phyloP scores from a whole-genome alignment of 805 yeast genomes.

The Cyberlindnera sargentensis region DNA sequence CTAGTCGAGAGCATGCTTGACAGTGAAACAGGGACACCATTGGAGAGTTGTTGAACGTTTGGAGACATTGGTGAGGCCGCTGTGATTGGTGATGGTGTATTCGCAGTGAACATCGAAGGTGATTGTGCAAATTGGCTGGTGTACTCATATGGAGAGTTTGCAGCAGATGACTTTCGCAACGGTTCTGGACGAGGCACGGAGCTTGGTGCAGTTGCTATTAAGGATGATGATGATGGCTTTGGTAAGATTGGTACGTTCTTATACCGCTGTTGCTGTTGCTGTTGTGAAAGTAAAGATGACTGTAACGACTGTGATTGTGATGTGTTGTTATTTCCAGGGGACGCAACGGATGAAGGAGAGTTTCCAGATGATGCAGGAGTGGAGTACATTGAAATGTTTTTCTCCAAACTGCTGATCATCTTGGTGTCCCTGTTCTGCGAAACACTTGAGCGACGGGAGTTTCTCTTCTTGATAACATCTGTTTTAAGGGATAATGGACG shows the following conservation, averaged over 20 bases:
- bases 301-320: conserved; percentile 3
- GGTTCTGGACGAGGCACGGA: conserved; percentile 3
- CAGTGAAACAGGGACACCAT: conserved; percentile 12
- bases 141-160: conserved; percentile 7
- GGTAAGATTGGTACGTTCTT: conserved; percentile 24
- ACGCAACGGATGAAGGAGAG: conserved; percentile 14
- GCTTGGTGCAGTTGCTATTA: conserved; percentile 8
- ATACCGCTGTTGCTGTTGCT: conserved; percentile 9
- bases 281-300: background rate
- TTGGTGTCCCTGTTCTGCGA: conserved; percentile 12
- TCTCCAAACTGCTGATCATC: conserved; percentile 15
- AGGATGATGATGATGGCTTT: conserved; percentile 17
- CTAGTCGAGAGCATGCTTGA: conserved; percentile 12
- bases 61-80: conserved; percentile 24
- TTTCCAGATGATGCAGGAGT: conserved; percentile 17
- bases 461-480: conserved; percentile 82
- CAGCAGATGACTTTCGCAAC: background rate
- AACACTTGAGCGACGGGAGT: conserved; percentile 24
- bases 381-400: conserved; percentile 15
- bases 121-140: conserved; percentile 12
- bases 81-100: conserved; percentile 21
- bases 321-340: conserved; percentile 5
- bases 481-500: conserved; percentile 86
- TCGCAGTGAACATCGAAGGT: conserved; percentile 12
- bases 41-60: conserved; percentile 4